Evolutionary conservation across 2,329 filamentous ascomycete species (phyloP).

Genomic region (Didymellaceae sp.): DNA sequence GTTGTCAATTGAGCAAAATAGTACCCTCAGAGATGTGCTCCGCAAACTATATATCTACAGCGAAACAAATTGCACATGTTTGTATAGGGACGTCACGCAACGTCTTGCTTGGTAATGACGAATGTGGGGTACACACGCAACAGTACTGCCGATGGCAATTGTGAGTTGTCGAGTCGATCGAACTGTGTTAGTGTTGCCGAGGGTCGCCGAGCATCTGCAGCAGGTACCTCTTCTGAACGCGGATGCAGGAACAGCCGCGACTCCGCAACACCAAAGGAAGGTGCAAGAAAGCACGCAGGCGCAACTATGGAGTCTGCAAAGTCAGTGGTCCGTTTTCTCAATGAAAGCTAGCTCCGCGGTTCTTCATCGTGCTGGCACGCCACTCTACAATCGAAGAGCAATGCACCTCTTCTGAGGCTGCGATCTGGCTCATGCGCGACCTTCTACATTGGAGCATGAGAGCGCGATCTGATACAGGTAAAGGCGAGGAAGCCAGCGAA

Average conservation of each 20-base stretch:
- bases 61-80: conserved; percentile 8
- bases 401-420: too few relatives aligned
- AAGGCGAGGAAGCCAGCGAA: too few relatives aligned
- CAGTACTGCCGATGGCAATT: conserved; percentile 7
- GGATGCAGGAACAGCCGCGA: conserved; percentile 2
- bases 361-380: too few relatives aligned
- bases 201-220: not conserved
- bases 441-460: too few relatives aligned
- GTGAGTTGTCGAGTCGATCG: conserved; percentile 7
- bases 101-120: conserved; percentile 17
- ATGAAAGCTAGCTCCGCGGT: too few relatives aligned
- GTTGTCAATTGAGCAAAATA: not conserved
- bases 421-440: too few relatives aligned
- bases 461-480: too few relatives aligned
- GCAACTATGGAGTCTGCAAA: too few relatives aligned
- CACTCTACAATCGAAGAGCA: too few relatives aligned
- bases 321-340: too few relatives aligned
- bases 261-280: not conserved
- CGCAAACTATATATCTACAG: not conserved
- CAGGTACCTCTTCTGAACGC: not conserved
- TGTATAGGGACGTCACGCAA: conserved; percentile 8
- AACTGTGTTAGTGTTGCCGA: conserved; percentile 9
- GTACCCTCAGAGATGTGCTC: not conserved
- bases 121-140: conserved; percentile 11
- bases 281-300: not conserved